Evolutionary conservation across 192 early-diverging fungal genomes (phyloP), one percentile per base, ranked within the genome.

Genomic region (Coemansia furcata): DNA sequence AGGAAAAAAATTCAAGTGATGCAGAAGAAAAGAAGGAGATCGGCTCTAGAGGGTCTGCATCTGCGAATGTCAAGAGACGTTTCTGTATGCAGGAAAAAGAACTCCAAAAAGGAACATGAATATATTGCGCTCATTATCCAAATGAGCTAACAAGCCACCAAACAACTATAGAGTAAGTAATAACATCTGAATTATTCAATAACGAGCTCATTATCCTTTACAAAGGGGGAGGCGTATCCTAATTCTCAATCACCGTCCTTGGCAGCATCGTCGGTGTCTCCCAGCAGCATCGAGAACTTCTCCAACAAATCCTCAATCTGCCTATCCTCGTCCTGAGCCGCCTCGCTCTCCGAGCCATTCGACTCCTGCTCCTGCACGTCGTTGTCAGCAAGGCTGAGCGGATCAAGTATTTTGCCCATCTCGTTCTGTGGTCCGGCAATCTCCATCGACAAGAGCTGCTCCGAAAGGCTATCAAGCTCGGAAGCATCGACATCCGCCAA

Each of bases 391-490:
- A 46, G 50, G 19, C 66, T 38, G 7, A 42, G 62, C 37, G 32
- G 19, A 10, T 64, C 62, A 29, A 68, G 57, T 61, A 54, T 42
- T 29, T 80, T 74, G 21, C 68, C 77, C 44, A 68, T 80, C 32
- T 33, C 68, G 9, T 17, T 23, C 49, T 37, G 19, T 10, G 17
- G 39, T 37, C 15, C 12, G 4, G 36, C 39, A n/a, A 44, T 49
- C 4, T 67, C 78, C 43, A 82, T 30, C 3, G 74, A 57, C 33
- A 65, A 29, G 15, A 82, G 68, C 66, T 77, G 74, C 14, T 75
- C 61, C 8, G 80, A 62, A 0, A 82, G 52, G 2, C 59, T 68
- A 37, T 82, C 80, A 15, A 82, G 71, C 44, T 82, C 73, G 7
- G 63, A 35, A 6, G 55, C 44, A 2, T 67, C 67, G 21, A 59